Evolutionary conservation across 805 yeast species (phyloP), one percentile per base, ranked within the genome.

Genomic region (Candida gorgasii): DNA sequence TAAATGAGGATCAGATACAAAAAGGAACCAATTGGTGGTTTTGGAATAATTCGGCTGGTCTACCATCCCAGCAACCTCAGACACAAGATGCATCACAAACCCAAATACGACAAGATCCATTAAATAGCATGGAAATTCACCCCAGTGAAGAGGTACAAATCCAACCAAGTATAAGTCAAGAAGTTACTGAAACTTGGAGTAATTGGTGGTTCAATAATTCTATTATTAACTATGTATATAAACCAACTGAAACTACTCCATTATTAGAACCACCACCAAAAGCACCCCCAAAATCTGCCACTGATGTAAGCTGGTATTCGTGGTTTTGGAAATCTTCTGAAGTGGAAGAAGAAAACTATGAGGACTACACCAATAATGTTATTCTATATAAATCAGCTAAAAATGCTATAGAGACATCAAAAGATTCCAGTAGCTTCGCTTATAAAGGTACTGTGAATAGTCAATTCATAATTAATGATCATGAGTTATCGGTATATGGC

Each of bases 361-460:
- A 50, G n/a, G 58, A 54, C 22, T 50, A 50, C 19, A 52, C 56
- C 13, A 55, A 51, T 38, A 44, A 52, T 22, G 48, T 57, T 8
- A 65, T 61, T 42, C 46, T 61, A 17, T 62, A 59, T 42, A 58
- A 57, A 31, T 47, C 57, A 4, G 71, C 73, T 8, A 65, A 60
- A 40, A 34, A 34, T 17, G 58, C 64, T 1, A 58, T 70, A 28
- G 75, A 70, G 36, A 48, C 46, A 13, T 46, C 69, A 1, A 58
- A 51, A 24, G 72, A 65, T 32, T 47, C 59, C 9, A 52, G 62
- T 22, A 61, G 63, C 40, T 66, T 67, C 44, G 75, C 73, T 12
- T 55, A 59, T 22, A 61, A 51, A 36, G 52, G 55, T 20, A 42
- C 51, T 6, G 34, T 44, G 2, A 42, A 43, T 33, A 49, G 53